These are phyloP conservation scores for Coprinellus aureogranulatus DNA, from an alignment of 768 basidiomycete species.

Conservation along the genomic window DNA sequence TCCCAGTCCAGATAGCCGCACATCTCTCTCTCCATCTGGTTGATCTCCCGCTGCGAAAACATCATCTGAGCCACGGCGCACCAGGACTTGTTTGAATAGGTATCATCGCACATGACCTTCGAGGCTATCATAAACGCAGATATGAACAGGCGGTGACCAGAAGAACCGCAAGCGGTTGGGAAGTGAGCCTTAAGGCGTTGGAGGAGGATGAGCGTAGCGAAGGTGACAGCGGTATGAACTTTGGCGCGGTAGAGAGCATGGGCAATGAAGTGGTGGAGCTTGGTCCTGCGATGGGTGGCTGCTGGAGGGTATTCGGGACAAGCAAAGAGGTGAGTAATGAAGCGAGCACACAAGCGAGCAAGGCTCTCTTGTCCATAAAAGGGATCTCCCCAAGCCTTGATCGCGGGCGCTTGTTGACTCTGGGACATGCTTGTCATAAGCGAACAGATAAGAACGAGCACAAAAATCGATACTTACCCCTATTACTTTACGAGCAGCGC, in stretches of 20 bases:
- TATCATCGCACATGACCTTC: constrained; percentile 90
- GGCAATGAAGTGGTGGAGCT: constrained; percentile 84
- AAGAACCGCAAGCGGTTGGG: constrained; percentile 85
- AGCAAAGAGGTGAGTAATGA: no score
- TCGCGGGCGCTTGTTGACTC: no score
- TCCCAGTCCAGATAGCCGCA: constrained; percentile 92
- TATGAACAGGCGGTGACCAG: constrained; percentile 86
- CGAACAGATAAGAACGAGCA: no score
- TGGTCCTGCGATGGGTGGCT: no score
- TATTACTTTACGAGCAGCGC: no score
- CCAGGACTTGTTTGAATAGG: constrained; percentile 93
- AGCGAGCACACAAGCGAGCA: no score
- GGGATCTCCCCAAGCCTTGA: no score
- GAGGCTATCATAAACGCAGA: constrained; percentile 91
- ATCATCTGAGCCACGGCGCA: constrained; percentile 84
- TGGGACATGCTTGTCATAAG: no score
- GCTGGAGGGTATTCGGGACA: no score
- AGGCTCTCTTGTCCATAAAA: no score
- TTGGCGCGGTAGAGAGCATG: constrained; percentile 86
- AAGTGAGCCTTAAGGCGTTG: constrained; percentile 88
- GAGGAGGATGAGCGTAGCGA: constrained; percentile 65
- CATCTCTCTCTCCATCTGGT: constrained; percentile 97
- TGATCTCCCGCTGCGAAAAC: constrained; percentile 85
- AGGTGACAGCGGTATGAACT: constrained; percentile 67
- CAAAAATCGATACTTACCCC: no score